Base-by-base conservation (phyloP, 108 stramenopile species). In the Aurantiochytrium sp. region DNA sequence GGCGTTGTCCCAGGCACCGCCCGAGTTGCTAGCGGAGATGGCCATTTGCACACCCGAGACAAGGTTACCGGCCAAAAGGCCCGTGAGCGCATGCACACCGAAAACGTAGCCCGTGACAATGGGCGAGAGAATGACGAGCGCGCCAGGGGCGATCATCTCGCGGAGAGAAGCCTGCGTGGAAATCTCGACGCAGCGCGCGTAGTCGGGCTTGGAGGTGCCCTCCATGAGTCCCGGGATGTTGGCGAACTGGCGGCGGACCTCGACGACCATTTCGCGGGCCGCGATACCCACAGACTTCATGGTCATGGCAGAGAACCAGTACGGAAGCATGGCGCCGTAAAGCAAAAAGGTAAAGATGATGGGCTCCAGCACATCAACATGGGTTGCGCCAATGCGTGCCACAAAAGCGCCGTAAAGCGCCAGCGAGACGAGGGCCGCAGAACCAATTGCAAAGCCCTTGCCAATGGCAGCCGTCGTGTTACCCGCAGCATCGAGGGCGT, bases 401-500 rank as follows among this genome's bases (percentile, higher is more conserved):
- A 98, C 97, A 88, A 98, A 99, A 51, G 98, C 98, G 58, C 97
- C 97, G 90, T 98, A 98, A 23, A 99, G 95, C 60, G 97, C 98
- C 45, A 99, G 94, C 45, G 98, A 98, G 44, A 98, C 98, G 90
- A 99, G 96, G n/a, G 97, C 98, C 72, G 98, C 98, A 51, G 97
- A 98, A 71, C 98, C 98, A 90, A 99, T 99, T 58, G 98, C 98
- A 89, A 99, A 99, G 53, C 98, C 98, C 95, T 99, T 99, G 93
- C 98, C 98, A 88, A 98, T 98, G 58, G 98, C 98, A 69, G 98
- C 98, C 49, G 98, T 99, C 91, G 98, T 99, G 94, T 99, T 99
- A 59, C 98, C 98, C 42, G 97, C 97, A 60, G 98, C 97, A 94
- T 99, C 98, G 57, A 99, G 96, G 57, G 97, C 96, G 94, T 99